Evolutionary conservation across 306 rosid genomes (phyloP), one percentile per base, ranked within the genome.

Genomic region (Oemleria cerasiformis): DNA sequence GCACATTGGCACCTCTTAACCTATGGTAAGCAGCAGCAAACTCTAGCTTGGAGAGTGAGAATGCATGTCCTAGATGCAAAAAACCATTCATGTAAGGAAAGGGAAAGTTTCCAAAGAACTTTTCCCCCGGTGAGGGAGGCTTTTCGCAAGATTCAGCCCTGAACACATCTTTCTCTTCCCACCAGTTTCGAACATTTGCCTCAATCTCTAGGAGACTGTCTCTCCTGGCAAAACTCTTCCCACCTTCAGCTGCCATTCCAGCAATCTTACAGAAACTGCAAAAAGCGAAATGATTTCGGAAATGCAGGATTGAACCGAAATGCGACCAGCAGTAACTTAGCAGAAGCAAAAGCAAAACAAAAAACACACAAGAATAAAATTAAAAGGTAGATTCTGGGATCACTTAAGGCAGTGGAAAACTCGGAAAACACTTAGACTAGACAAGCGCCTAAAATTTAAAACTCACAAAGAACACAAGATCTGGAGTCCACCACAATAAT

Each of bases 71-170:
- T 5, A 93, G 80, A 78, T 93, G 98, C 43, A 94, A 79, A 65
- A 87, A 84, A 5, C 96, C 96, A 74, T 94, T 89, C 98, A 91
- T 94, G 20, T 94, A 94, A 38, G 98, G 98, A 43, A 88, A 94
- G 0, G 98, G 98, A 55, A 89, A 94, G 65, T 94, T 94, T 0
- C 98, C 98, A 48, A 83, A 94, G 85, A 94, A 94, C 73, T 94
- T 94, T 30, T 94, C 86, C 1, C 88, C 96, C 0, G 79, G 84
- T 44, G 65, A 63, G 0, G 98, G 98, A 50, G 76, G 77, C 19
- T 77, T 82, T 15, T 87, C 87, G n/a, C 85, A 57, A 11, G 97
- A 83, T n/a, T 88, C 96, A 6, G 96, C 84, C 72, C 74, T 79
- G 84, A 94, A 94, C 36, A 91, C 89, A 5, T 87, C 81, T 2